Evolutionary conservation across 164 flowering plant species (phyloP), one percentile per base, ranked within the genome.

Genomic region (Echeveria elegans): DNA sequence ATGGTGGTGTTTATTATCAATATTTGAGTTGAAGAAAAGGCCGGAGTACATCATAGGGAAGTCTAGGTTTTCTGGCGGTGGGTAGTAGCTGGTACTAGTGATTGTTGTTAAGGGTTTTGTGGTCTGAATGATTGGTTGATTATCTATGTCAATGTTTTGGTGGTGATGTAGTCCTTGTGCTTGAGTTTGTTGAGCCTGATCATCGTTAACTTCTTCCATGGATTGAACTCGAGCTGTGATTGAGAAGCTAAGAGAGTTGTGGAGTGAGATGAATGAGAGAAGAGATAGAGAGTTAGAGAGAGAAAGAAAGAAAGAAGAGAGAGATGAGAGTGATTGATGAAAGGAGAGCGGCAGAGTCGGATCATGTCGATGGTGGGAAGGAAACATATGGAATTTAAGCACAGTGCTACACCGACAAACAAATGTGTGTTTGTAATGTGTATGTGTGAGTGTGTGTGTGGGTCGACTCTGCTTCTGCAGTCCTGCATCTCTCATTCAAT

Each of bases 261-360:
- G 23, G 24, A 23, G 19, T 48, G 45, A 14, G 56, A 50, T n/a
- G n/a, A n/a, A n/a, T 23, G 59, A 56, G 31, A 2, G 28, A 5
- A 29, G 28, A 7, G 31, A 56, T 0, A 1, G 37, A 50, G 58
- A 53, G 29, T 11, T 56, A 56, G 61, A 56, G 61, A 28, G 56
- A 50, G 48, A 43, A 14, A 43, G 10, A 43, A 1, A 56, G 32
- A 56, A 32, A 28, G 61, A 56, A 56, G 32, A 56, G 61, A 28
- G 61, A 56, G 19, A 56, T 15, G 61, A 28, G 32, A 12, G 32
- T 56, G 61, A 56, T 56, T 26, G 61, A 56, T 56, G 58, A 52
- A 23, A 26, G 61, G 61, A 56, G 61, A 56, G 61, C 61, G 61
- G 61, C 61, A 56, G 61, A 56, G 32, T 56, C 61, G 61, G 61